Percentiles rank a stretch among this genome's conserved stretches.
phyloP scores from a whole-genome alignment of 768 basidiomycete genomes.

The Agrocybe pediades region DNA sequence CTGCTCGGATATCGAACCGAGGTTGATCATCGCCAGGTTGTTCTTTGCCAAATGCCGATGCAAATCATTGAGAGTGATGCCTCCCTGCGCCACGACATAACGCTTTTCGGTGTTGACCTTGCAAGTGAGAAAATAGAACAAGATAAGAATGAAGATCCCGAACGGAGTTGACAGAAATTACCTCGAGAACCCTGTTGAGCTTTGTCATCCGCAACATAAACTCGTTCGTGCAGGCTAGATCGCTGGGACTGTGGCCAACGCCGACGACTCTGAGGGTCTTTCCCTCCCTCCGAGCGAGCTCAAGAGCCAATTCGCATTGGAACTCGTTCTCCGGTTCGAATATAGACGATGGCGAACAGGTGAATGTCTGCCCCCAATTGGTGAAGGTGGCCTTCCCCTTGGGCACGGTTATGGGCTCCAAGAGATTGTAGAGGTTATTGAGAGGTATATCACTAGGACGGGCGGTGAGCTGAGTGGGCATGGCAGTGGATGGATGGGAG shows the following conservation, averaged over 20 bases:
- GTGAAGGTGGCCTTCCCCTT: constrained; percentile 50
- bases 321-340: constrained; percentile 74
- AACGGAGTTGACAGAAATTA: constrained; percentile 38
- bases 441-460: constrained; percentile 42
- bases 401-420: constrained; percentile 58
- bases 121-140: background rate
- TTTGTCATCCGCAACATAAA: constrained; percentile 83
- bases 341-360: constrained; percentile 64
- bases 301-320: constrained; percentile 76
- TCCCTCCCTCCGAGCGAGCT: constrained; percentile 74
- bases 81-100: constrained; percentile 73
- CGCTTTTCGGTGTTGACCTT: constrained; percentile 75
- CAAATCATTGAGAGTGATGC: constrained; percentile 75
- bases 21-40: constrained; percentile 84
- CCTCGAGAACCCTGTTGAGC: constrained; percentile 75
- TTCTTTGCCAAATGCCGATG: constrained; percentile 66
- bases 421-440: constrained; percentile 48
- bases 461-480: constrained; percentile 35
- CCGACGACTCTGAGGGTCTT: constrained; percentile 81
- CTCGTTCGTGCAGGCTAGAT: constrained; percentile 87
- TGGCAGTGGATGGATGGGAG: constrained; percentile 29
- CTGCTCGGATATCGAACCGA: constrained; percentile 97
- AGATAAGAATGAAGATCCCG: background rate
- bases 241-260: constrained; percentile 91
- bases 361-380: constrained; percentile 89